phyloP scores from a whole-genome alignment of 163 green algal genomes.

The Prototheca cutis region DNA sequence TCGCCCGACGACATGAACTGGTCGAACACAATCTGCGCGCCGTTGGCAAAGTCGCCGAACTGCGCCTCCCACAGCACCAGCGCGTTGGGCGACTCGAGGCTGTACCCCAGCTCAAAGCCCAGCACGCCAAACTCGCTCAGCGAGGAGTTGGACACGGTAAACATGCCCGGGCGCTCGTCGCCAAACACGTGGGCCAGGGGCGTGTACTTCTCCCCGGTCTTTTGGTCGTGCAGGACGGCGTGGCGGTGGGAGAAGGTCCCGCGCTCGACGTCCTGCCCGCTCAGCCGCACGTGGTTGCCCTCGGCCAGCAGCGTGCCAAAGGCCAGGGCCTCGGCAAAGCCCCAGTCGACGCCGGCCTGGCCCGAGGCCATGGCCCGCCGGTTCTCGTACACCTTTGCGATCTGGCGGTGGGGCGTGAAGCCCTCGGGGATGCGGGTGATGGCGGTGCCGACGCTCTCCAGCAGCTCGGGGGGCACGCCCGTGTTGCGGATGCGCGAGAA shows the following conservation, averaged over 20 bases:
- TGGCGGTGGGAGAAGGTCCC: conserved; percentile 96
- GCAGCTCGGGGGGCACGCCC: conserved; percentile 43
- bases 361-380: conserved; percentile 65
- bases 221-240: conserved; percentile 84
- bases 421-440: conserved; percentile 73
- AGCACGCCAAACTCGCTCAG: conserved; percentile 94
- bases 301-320: conserved; percentile 93
- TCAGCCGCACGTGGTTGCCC: conserved; percentile 97
- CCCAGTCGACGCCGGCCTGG: conserved; percentile 82
- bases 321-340: conserved; percentile 85
- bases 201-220: conserved; percentile 64
- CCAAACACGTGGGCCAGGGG: conserved; percentile 77
- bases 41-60: conserved; percentile 99
- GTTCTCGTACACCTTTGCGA: conserved; percentile 87
- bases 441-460: conserved; percentile 58
- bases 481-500: conserved; percentile 90
- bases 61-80: conserved; percentile 98
- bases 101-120: conserved; percentile 97
- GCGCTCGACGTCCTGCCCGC: conserved; percentile 93
- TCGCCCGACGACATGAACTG: conserved; percentile 93
- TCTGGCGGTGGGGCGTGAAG: conserved; percentile 78
- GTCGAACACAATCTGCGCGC: conserved; percentile 94
- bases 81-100: conserved; percentile 93
- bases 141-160: conserved; percentile 87
- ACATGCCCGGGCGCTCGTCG: conserved; percentile 59